A percentile compares a stretch with the other conserved stretches of the same genome.
phyloP scores from a whole-genome alignment of 176 grass and related monocot genomes.

The Musa beccarii region DNA sequence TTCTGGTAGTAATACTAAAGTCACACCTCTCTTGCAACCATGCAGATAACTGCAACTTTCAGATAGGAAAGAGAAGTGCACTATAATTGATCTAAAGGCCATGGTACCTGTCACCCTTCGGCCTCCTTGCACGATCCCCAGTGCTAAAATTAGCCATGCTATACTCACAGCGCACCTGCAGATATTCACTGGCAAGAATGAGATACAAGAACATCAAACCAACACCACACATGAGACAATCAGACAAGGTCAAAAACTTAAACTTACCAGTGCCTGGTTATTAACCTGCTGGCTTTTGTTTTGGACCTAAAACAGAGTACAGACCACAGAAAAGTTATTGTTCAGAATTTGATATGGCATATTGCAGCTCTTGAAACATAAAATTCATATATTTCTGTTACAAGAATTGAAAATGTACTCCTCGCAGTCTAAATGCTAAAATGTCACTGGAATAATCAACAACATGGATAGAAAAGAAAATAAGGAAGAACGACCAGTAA shows the following conservation, averaged over 20 bases:
- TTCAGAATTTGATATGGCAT: not conserved
- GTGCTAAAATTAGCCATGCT: constrained; percentile 99
- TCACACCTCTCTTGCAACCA: not conserved
- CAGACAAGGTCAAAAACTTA: not conserved
- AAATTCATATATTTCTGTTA: no score
- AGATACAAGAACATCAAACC: not conserved
- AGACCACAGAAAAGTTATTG: not conserved
- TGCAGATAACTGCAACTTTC: no score
- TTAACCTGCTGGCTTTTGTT: constrained; percentile 66
- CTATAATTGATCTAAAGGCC: no score
- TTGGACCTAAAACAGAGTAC: constrained; percentile 49
- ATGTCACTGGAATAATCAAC: not conserved
- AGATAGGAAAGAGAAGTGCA: no score
- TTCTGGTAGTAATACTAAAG: no score
- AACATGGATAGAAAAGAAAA: not conserved
- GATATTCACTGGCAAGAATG: constrained; percentile 10
- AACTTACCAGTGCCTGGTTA: constrained; percentile 62
- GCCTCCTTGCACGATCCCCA: constrained; percentile 77
- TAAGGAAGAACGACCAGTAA: not conserved
- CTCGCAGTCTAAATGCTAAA: not conserved
- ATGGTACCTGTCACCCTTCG: constrained; percentile 71
- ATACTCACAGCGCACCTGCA: constrained; percentile 93
- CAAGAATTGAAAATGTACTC: no score
- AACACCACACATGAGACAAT: not conserved
- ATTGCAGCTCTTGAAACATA: no score